Percentiles rank a stretch among this genome's conserved stretches.
Evolutionary conservation across 345 rosid species (phyloP).

Genomic region (Eucalyptus camaldulensis): DNA sequence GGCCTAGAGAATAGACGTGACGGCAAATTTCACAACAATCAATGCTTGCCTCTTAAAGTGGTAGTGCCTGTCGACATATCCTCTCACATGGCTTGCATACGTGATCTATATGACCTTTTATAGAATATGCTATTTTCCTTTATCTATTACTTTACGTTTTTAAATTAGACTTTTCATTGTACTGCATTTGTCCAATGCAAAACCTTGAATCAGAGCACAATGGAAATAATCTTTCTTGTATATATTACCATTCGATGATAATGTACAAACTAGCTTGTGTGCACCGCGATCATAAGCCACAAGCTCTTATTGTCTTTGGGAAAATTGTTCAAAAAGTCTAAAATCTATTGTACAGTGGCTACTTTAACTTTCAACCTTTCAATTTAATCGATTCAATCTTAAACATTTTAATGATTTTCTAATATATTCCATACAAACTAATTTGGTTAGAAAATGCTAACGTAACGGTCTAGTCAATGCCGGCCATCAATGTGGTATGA

Average conservation of each 20-base stretch:
- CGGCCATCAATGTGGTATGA: not conserved
- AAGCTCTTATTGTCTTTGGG: rapidly evolving
- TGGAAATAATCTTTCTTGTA: not conserved
- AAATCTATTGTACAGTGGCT: rapidly evolving
- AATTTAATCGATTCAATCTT: not conserved
- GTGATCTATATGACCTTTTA: rapidly evolving
- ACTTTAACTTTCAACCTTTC: not conserved
- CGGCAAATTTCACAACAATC: not conserved
- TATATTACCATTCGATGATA: not conserved
- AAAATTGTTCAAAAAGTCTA: not conserved
- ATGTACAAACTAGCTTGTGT: not conserved
- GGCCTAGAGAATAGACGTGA: not conserved
- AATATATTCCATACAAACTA: rapidly evolving
- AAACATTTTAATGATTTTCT: not conserved
- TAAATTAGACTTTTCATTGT: too few species aligned
- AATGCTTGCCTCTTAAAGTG: not conserved
- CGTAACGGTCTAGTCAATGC: rapidly evolving
- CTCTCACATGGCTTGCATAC: not conserved
- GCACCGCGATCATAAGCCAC: not conserved
- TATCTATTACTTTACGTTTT: not conserved
- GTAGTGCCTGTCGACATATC: not conserved
- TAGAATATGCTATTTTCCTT: not conserved
- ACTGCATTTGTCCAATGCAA: not conserved
- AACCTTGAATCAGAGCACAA: not conserved
- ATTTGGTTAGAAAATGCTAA: not conserved